phyloP scores from a whole-genome alignment of 2,329 filamentous ascomycete species.

The Calonectria hongkongensis region DNA sequence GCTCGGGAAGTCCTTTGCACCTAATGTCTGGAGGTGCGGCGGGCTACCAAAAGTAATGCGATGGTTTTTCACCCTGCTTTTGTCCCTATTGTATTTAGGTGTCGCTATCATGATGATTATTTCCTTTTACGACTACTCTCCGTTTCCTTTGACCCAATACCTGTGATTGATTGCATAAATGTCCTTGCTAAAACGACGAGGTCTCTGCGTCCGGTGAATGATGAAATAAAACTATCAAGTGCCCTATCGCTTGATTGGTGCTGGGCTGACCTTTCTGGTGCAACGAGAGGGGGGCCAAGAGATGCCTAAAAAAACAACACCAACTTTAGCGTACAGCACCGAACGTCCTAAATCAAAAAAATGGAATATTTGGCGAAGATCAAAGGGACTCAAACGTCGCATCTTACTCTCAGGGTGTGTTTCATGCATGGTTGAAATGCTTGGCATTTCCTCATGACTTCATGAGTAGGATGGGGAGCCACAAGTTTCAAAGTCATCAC shows the following conservation, averaged over 20 bases:
- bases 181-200: not conserved
- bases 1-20: constrained; percentile 62
- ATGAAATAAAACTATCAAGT: not conserved
- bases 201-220: not conserved
- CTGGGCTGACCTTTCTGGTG: too few relatives aligned
- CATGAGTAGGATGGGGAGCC: not conserved
- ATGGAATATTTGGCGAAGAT: too few relatives aligned
- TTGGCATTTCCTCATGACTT: not conserved
- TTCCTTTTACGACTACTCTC: constrained; percentile 41
- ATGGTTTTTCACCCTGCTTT: constrained; percentile 60
- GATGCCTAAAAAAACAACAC: too few relatives aligned
- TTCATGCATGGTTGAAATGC: too few relatives aligned
- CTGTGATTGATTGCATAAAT: constrained; percentile 1
- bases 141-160: not conserved
- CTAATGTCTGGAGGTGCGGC: constrained; percentile 61
- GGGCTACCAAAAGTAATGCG: constrained; percentile 67
- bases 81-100: constrained; percentile 62
- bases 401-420: too few relatives aligned
- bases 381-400: too few relatives aligned
- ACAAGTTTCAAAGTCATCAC: constrained; percentile 1
- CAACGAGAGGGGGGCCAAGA: too few relatives aligned
- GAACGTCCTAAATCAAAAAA: too few relatives aligned
- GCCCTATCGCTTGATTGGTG: too few relatives aligned
- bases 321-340: too few relatives aligned
- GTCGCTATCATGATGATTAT: constrained; percentile 60